These are phyloP conservation scores for Colletotrichum godetiae DNA, from an alignment of 2,329 filamentous ascomycete species.

Conservation along the genomic window DNA sequence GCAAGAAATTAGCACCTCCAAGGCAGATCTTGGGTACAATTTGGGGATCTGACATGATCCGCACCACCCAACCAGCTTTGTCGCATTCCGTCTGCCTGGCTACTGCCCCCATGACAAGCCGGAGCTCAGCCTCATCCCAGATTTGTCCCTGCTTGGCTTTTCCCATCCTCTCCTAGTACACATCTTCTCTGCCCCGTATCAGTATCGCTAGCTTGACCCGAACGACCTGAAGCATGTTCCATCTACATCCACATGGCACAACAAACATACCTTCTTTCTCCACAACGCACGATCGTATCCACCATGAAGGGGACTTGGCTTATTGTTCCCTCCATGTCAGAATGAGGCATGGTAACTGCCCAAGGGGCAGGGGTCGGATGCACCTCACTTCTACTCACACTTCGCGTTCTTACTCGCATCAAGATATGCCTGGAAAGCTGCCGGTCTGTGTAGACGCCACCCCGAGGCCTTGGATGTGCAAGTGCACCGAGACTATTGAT, in stretches of 20 bases:
- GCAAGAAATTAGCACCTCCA: conserved; percentile 1
- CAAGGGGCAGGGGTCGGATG: conserved; percentile 15
- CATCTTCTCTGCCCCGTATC: neutral
- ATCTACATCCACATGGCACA: conserved; percentile 8
- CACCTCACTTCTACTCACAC: conserved; percentile 19
- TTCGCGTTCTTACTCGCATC: conserved; percentile 26
- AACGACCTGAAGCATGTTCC: conserved; percentile 8
- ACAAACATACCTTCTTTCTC: conserved; percentile 12
- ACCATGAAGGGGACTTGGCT: neutral
- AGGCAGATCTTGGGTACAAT: conserved; percentile 15
- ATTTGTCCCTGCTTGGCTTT: neutral
- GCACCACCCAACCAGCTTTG: neutral
- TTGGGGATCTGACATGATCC: conserved; percentile 30
- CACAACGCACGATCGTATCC: conserved; percentile 11
- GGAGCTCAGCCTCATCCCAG: conserved; percentile 27
- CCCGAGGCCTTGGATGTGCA: conserved; percentile 16
- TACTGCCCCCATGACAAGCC: conserved; percentile 5
- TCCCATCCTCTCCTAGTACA: conserved; percentile 1
- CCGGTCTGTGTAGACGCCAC: conserved; percentile 9
- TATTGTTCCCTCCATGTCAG: conserved; percentile 34
- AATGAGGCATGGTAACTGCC: conserved; percentile 13
- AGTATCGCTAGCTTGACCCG: neutral
- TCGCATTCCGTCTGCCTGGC: conserved; percentile 26
- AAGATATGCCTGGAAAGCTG: conserved; percentile 10
- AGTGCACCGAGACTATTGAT: conserved; percentile 30